phyloP scores from a whole-genome alignment of 139 green algal genomes.

The Tetraselmis striata region DNA sequence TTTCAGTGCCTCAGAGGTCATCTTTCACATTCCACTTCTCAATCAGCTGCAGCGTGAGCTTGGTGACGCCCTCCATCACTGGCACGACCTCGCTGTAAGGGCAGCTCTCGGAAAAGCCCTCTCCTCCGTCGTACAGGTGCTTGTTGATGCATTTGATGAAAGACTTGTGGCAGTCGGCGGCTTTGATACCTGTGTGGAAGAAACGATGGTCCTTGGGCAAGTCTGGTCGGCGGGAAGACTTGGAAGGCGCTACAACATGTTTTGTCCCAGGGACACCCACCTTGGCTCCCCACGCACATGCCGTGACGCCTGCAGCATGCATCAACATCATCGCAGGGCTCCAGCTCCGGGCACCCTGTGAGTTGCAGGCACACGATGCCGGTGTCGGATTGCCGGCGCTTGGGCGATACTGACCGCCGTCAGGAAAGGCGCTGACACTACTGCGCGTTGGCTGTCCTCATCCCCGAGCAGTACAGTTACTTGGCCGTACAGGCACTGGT shows the following conservation, averaged over 20 bases:
- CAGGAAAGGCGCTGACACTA: too few relatives aligned
- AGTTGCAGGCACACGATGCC: too few relatives aligned
- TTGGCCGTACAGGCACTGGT: too few relatives aligned
- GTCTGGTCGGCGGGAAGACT: too few relatives aligned
- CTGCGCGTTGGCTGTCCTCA: background rate
- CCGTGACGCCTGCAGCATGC: background rate
- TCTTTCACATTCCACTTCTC: background rate
- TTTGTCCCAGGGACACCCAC: background rate
- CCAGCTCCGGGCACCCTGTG: background rate
- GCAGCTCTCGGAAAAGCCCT: background rate
- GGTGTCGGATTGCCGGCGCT: too few relatives aligned
- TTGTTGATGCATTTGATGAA: background rate
- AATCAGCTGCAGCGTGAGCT: background rate
- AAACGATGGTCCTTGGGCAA: background rate
- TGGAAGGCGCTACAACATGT: too few relatives aligned
- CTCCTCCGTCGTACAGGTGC: background rate
- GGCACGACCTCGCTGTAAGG: background rate
- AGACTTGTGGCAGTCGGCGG: background rate
- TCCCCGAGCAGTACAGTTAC: too few relatives aligned
- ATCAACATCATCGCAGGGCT: background rate
- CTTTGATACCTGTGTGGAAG: background rate
- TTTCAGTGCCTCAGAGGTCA: background rate
- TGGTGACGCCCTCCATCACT: background rate
- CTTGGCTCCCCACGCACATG: background rate
- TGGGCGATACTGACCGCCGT: too few relatives aligned